Percentiles rank a stretch among this genome's conserved stretches.
Evolutionary conservation across 768 basidiomycete genomes (phyloP).

Genomic region (Lentinula lateritia): DNA sequence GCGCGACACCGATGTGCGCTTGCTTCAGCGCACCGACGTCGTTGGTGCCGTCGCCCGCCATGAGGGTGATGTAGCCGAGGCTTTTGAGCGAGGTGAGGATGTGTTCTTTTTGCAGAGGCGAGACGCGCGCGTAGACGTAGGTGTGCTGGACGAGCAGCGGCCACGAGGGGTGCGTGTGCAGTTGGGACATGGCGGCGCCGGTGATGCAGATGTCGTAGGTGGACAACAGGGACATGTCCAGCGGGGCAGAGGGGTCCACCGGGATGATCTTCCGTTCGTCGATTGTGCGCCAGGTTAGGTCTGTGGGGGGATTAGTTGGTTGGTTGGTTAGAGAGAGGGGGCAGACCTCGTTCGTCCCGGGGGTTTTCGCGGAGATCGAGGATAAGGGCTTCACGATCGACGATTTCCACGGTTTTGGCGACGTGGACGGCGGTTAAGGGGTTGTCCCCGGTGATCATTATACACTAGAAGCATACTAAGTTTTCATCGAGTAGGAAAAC

Average conservation of each 20-base stretch:
- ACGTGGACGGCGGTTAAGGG: constrained; percentile 96
- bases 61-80: constrained; percentile 88
- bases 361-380: constrained; percentile 86
- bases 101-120: constrained; percentile 91
- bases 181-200: constrained; percentile 89
- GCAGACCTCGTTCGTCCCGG: constrained; percentile 58
- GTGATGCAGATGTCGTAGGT: constrained; percentile 96
- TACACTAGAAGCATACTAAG: constrained; percentile 60
- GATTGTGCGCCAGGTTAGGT: constrained; percentile 90
- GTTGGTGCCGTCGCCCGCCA: constrained; percentile 99
- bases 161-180: constrained; percentile 56
- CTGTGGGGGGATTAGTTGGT: constrained; percentile 28
- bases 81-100: constrained; percentile 88
- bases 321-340: not conserved
- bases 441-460: constrained; percentile 99
- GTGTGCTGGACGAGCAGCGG: constrained; percentile 84
- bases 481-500: no score
- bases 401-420: constrained; percentile 93
- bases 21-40: constrained; percentile 98
- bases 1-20: constrained; percentile 93
- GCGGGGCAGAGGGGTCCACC: constrained; percentile 71
- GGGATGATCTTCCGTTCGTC: constrained; percentile 87
- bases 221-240: constrained; percentile 74
- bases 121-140: constrained; percentile 98
- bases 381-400: constrained; percentile 92